Conservation (phyloP, 495 filamentous ascomycete genomes). For the Penicillium odoratum region DNA sequence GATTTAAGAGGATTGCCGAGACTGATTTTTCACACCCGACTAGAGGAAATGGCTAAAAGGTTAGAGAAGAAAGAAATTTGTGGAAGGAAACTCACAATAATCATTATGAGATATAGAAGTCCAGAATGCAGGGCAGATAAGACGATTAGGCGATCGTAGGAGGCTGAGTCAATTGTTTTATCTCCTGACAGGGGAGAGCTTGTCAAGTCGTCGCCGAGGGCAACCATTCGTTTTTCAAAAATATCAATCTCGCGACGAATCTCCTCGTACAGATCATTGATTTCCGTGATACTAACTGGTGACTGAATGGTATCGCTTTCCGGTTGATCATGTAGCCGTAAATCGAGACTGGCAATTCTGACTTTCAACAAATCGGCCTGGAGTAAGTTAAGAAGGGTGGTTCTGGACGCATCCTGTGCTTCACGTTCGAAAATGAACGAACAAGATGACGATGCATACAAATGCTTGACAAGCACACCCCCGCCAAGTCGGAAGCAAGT, state of each 20-base stretch:
- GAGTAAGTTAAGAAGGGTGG: background rate
- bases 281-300: background rate
- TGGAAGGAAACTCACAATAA: background rate
- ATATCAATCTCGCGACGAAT: background rate
- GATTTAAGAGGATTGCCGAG: background rate
- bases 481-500: background rate
- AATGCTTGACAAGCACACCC: background rate
- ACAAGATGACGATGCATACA: background rate
- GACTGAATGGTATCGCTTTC: background rate
- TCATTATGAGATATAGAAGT: background rate
- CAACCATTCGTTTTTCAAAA: background rate
- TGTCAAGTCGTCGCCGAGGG: background rate
- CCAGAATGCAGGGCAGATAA: background rate
- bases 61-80: background rate
- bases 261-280: background rate
- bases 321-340: background rate
- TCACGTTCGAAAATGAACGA: background rate
- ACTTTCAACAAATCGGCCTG: background rate
- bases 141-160: background rate
- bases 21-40: background rate
- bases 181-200: background rate
- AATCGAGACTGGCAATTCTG: background rate
- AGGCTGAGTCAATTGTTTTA: background rate
- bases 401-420: background rate
- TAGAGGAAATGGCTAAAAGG: background rate